Evolutionary conservation across 176 grass and related monocot species (phyloP), one percentile per base, ranked within the genome.

Genomic region (Themeda triandra): DNA sequence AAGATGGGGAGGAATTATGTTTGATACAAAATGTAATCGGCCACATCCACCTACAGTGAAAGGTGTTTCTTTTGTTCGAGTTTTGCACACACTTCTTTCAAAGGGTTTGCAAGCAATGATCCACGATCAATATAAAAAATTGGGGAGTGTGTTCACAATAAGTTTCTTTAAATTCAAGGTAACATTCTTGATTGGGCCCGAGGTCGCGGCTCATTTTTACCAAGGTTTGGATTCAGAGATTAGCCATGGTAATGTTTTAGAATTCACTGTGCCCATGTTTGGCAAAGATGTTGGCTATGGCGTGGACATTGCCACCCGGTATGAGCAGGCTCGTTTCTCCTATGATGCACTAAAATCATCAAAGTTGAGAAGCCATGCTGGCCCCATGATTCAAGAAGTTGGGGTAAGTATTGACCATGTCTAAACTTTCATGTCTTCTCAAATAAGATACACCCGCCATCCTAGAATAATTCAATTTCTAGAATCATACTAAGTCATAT

Each of bases 141-240:
- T 88, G 0, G 88, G 92, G 24, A 80, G 79, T 35, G 92, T 88
- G 27, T 91, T 91, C 82, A 91, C 69, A 4, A 9, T 86, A 5
- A 86, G 74, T n/a, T 15, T 84, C 7, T 8, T 86, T 36, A 70
- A 79, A 12, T 21, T 58, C 32, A 82, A 44, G 24, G 27, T 86
- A 21, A 90, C 88, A 23, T 82, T 90, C 40, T 69, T 93, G 69
- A 51, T 90, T 4, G 91, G 85, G 4, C 78, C 88, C 1, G 88
- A 90, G 60, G 85, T 86, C 1, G 88, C 85, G 5, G 70, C 25
- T 12, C 73, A 85, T 69, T 85, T 85, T 60, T 77, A 54, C n/a
- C 83, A 40, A 40, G 62, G 63, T 8, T 13, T 56, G 31, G 73
- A 85, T 6, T 78, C 65, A 2, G 75, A 85, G 49, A 35, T 85